Evolutionary conservation across 805 yeast species (phyloP), one percentile per base, ranked within the genome.

Genomic region (Metschnikowia cubensis): DNA sequence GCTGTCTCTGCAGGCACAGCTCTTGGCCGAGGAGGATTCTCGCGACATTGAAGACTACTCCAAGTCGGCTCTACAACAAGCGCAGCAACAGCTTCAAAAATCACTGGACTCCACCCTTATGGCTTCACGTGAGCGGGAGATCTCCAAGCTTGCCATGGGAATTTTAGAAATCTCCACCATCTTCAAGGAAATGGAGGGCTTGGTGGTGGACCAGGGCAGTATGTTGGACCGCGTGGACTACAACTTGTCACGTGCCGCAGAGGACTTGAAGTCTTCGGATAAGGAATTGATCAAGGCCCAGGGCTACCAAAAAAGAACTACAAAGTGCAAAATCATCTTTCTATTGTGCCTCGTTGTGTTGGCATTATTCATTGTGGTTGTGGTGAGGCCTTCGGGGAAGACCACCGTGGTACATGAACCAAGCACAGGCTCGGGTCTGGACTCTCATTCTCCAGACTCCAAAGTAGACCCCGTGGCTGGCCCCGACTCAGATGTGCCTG

Each of bases 191-290:
- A 80, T 94, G 80, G 97, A 95, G 61, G 81, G 83, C 35, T 75
- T 94, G 77, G 88, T 94, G 39, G 86, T 94, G 49, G 98, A 94
- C 61, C 99, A 94, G 68, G 99, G 99, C 1, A 89, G 97, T 0
- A 78, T 94, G 40, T 75, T 94, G 52, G 99, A 94, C 68, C 74
- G 97, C 57, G 92, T 94, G 50, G 99, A 92, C 67, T 94, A 92
- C 66, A 94, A 94, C 63, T 70, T 94, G 51, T 86, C 85, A 53
- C 83, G 83, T 52, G 85, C 96, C n/a, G 85, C 81, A 2, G 81
- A 81, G 34, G 86, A 89, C 56, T 79, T 92, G 51, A 82, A 84
- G 60, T 77, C 76, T 35, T 94, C 97, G 0, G 88, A 87, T 52
- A 80, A 81, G 53, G 94, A 94, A 68, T 71, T 94, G 53, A 73